Base-by-base conservation (phyloP, 164 flowering plant genomes). In the Aristolochia contorta region DNA sequence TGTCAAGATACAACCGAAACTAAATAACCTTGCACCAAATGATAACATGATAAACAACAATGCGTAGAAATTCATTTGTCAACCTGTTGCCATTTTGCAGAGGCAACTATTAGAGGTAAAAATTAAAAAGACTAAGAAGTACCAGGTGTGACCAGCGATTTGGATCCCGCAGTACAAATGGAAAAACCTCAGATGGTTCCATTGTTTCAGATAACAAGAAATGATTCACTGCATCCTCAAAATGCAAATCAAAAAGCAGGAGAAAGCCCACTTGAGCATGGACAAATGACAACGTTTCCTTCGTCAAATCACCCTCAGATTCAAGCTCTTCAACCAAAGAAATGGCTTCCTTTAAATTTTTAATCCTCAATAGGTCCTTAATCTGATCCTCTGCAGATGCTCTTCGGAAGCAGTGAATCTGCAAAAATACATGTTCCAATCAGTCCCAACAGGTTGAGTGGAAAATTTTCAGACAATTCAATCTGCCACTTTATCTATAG, bases 211-310 rank as follows among this genome's bases (percentile, higher is more conserved):
- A 85, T 69, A 70, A 82, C 78, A 94, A 70, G 72, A 93, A 93
- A 66, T 90, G 97, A 73, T 93, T 71, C 20, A 94, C 86, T 14
- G 99, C 99, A 71, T 86, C 93, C 86, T 91, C 88, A 77, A 94
- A 94, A 59, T 82, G 96, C 81, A 94, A 77, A 69, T 85, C 95
- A 80, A 94, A 94, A 49, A 91, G 87, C 75, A 94, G 73, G 62
- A 91, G 85, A 57, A 85, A 91, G 19, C 99, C 99, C 74, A 94
- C 88, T 83, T 94, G 99, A 72, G 99, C 97, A 80, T 91, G 97
- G 48, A 91, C 86, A 75, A 87, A 85, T 54, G 88, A 94, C 24
- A 84, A 80, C 85, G 84, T 81, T 65, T 91, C 99, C 66, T 79
- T 85, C 47, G 96, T 72, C 78, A 88, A 72, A 74, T 91, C 91